Evolutionary conservation across 768 basidiomycete genomes (phyloP).

Genomic region (Lactarius tabidus): DNA sequence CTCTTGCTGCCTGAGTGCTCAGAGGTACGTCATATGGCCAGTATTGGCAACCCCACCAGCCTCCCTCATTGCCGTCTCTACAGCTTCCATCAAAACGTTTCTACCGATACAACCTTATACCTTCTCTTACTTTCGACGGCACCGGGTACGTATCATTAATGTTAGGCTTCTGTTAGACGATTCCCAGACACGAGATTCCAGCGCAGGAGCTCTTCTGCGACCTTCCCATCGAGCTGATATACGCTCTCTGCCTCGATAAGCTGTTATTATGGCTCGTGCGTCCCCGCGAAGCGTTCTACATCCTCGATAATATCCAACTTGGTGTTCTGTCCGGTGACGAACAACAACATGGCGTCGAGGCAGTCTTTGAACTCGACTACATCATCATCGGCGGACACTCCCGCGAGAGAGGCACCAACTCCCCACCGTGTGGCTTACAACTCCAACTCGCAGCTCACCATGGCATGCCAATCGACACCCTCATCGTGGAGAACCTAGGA

Average conservation of each 20-base stretch:
- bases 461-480: slow-evolving; percentile 63
- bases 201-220: slow-evolving; percentile 60
- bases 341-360: slow-evolving; percentile 52
- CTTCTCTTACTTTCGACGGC: slow-evolving; percentile 57
- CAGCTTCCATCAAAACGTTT: too few relatives aligned
- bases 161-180: not conserved
- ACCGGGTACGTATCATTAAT: slow-evolving; percentile 54
- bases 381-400: slow-evolving; percentile 94
- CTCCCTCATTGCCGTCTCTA: slow-evolving; percentile 33
- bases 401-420: slow-evolving; percentile 61
- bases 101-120: slow-evolving; percentile 72
- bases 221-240: slow-evolving; percentile 82
- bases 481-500: slow-evolving; percentile 90
- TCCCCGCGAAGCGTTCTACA: slow-evolving; percentile 82
- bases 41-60: not conserved
- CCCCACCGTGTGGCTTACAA: slow-evolving; percentile 91
- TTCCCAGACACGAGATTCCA: slow-evolving; percentile 52
- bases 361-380: slow-evolving; percentile 84
- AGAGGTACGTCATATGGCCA: slow-evolving; percentile 52
- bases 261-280: slow-evolving; percentile 91
- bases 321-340: slow-evolving; percentile 56
- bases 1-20: slow-evolving; percentile 63
- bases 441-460: slow-evolving; percentile 63
- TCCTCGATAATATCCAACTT: slow-evolving; percentile 94
- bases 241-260: slow-evolving; percentile 91